These are phyloP conservation scores for Arachnopeziza araneosa DNA, from an alignment of 2,329 filamentous ascomycete genomes.

Conservation along the genomic window DNA sequence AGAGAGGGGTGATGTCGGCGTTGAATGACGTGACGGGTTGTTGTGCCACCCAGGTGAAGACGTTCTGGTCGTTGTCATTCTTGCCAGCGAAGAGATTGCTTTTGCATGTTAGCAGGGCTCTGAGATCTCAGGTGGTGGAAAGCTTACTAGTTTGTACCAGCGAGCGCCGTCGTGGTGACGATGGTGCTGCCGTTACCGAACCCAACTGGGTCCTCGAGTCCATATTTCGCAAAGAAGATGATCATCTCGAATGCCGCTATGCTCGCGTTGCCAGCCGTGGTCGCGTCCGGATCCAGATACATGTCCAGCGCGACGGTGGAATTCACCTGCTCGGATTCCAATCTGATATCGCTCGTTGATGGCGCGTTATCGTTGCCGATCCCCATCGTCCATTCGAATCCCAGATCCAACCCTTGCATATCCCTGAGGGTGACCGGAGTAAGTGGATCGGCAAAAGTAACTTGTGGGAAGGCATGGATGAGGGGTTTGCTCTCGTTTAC, in stretches of 20 bases:
- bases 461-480: constrained; percentile 11
- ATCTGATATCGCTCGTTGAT: constrained; percentile 31
- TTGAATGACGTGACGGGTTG: constrained; percentile 3
- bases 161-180: background rate
- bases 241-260: constrained; percentile 46
- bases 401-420: constrained; percentile 1
- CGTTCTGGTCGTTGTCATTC: constrained; percentile 6
- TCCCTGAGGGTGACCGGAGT: background rate
- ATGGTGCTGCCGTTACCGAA: background rate
- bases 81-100: constrained; percentile 11
- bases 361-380: constrained; percentile 41
- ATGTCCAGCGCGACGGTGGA: constrained; percentile 55
- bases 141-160: constrained; percentile 10
- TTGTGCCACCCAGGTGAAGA: constrained; percentile 9
- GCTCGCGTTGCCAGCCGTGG: constrained; percentile 35
- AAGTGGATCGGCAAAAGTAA: background rate
- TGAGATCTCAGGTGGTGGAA: background rate
- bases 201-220: constrained; percentile 43
- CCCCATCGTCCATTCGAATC: constrained; percentile 31
- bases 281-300: constrained; percentile 45
- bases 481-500: background rate
- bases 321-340: constrained; percentile 38
- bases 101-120: background rate
- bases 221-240: constrained; percentile 49
- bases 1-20: constrained; percentile 11